Evolutionary conservation across 371 early-diverging fungal genomes (phyloP), one percentile per base, ranked within the genome.

Genomic region (Syncephalastrum racemosum): DNA sequence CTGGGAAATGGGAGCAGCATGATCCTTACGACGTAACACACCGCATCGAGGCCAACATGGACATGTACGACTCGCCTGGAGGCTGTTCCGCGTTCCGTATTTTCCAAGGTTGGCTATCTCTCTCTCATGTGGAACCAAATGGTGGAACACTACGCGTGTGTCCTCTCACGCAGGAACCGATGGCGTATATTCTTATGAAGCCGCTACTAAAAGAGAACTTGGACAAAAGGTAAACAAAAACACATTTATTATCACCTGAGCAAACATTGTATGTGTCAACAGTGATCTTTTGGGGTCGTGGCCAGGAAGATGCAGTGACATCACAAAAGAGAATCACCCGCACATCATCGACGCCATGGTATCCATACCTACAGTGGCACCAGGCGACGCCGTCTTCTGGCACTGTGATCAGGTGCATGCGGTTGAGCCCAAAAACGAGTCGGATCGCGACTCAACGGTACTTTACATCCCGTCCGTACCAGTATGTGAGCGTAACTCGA

Each of bases 321-420:
- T 75, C 27, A 56, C 53, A 4, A 45, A 50, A 14, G 56, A 50
- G 22, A 54, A 69, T 7, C 71, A 71, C 43, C 58, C 65, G 19
- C 62, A 60, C 10, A 68, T 74, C 27, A 58, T 63, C 7, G 56
- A 68, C 8, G 60, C 43, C 4, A 67, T 75, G 66, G 63, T 67
- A 13, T 63, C 67, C 14, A 49, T 68, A 41, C 69, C 72, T 44
- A 59, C 50, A 13, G 65, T 71, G 20, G 44, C 60, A 6, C 64
- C 60, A 22, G 69, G 71, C 14, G 75, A 71, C 60, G 68, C 60
- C 18, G 68, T 74, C 15, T 68, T 70, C 31, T 71, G 68, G 70
- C 71, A 71, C 41, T 69, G 73, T 47, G 67, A 71, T 53, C 62
- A 61, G 46, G 65, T 69, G 1, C 67, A 75, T 59, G 60, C 69